These are phyloP conservation scores for Solanum piurae DNA, from an alignment of 257 asterid genomes.

Conservation along the genomic window DNA sequence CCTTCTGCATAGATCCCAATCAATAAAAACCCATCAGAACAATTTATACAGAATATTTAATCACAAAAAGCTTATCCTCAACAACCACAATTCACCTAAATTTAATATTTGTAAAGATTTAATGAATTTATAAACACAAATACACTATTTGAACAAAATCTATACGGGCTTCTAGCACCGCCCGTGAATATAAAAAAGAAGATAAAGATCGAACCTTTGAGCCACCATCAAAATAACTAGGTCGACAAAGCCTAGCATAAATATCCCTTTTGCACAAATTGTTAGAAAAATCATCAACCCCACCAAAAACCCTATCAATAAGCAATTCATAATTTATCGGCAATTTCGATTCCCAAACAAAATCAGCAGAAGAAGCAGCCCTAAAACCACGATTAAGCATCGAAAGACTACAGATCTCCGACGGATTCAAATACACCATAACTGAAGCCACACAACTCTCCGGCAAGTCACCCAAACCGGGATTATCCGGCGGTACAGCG, in stretches of 20 bases:
- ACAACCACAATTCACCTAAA: neutral
- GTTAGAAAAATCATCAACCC: neutral
- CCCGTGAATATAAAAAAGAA: neutral
- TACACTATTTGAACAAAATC: neutral
- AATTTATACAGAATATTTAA: neutral
- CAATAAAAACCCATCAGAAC: neutral
- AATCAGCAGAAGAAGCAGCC: conserved; percentile 74
- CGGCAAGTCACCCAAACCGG: conserved; percentile 62
- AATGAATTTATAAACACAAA: no score
- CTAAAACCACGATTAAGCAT: conserved; percentile 59
- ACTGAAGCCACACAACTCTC: conserved; percentile 75
- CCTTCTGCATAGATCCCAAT: conserved; percentile 56
- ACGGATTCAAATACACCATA: conserved; percentile 58
- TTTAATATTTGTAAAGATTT: neutral
- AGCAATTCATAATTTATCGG: conserved; percentile 59
- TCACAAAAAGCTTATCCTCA: neutral
- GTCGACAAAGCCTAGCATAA: conserved; percentile 44
- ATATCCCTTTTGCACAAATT: conserved; percentile 46
- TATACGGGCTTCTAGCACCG: neutral
- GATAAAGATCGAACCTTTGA: conserved; percentile 41
- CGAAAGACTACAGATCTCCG: conserved; percentile 70
- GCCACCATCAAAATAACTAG: conserved; percentile 61
- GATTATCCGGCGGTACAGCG: neutral
- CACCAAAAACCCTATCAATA: conserved; percentile 33
- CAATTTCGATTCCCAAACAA: conserved; percentile 76